Conservation (phyloP, 495 filamentous ascomycete genomes). For the Daldinia grandis region DNA sequence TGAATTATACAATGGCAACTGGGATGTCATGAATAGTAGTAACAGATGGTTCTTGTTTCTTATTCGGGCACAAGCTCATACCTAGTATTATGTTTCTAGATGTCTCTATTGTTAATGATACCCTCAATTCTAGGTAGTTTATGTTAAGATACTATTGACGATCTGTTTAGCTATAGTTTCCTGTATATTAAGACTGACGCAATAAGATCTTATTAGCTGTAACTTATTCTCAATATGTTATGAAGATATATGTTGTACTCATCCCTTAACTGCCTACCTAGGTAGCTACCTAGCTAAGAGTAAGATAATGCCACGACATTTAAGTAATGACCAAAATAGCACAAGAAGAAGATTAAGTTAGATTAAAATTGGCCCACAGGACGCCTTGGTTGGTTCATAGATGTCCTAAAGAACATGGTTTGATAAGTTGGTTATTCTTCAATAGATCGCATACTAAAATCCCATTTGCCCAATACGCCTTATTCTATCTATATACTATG, state of each 20-base stretch:
- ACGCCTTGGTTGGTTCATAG: no score
- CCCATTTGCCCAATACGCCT: not conserved
- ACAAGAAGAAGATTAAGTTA: not conserved
- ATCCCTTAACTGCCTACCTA: not conserved
- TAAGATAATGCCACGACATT: not conserved
- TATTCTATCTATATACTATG: not conserved
- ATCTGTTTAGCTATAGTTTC: not conserved
- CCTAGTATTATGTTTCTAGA: no score
- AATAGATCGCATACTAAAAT: not conserved
- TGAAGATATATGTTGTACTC: not conserved
- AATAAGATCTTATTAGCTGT: no score
- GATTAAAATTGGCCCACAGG: not conserved
- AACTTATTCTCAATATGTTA: not conserved
- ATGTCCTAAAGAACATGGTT: no score
- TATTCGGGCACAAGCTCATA: no score
- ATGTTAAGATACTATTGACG: not conserved
- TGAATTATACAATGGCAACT: not conserved
- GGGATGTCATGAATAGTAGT: not conserved
- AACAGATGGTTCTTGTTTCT: not conserved
- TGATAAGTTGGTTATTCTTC: not conserved
- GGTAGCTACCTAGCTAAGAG: not conserved
- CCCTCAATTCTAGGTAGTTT: not conserved
- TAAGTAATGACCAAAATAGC: not conserved
- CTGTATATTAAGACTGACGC: not conserved
- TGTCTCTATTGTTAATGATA: not conserved